Conservation (phyloP, 2,329 filamentous ascomycete species). For the Colletotrichum acutatum region DNA sequence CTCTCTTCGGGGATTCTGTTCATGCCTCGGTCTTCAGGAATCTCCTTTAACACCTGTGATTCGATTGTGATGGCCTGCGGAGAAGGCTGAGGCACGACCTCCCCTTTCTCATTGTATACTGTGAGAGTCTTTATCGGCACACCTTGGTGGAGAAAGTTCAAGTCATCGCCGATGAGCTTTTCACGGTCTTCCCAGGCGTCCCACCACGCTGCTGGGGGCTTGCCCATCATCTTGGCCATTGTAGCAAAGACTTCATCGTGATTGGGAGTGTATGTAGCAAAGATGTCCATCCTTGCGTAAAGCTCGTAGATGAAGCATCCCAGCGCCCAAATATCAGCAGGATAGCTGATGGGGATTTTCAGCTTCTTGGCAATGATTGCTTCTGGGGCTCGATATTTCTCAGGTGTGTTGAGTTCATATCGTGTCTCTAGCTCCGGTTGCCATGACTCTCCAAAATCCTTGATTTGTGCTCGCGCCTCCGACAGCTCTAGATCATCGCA, state of each 20-base stretch:
- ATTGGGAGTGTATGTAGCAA: neutral
- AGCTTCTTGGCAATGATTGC: neutral
- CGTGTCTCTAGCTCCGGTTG: neutral
- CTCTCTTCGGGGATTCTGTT: neutral
- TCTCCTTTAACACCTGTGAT: neutral
- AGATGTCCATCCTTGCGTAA: neutral
- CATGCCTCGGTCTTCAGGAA: neutral
- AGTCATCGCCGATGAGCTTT: neutral
- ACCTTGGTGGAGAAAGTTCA: too few species aligned
- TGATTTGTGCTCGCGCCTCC: neutral
- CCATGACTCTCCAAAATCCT: neutral
- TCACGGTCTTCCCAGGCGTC: neutral
- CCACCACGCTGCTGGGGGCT: neutral
- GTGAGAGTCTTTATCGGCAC: too few species aligned
- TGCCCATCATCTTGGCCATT: neutral
- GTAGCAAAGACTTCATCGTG: neutral
- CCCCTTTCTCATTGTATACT: too few species aligned
- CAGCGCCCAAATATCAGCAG: neutral
- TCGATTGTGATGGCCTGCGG: too few species aligned
- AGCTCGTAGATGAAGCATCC: neutral
- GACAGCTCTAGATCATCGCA: neutral
- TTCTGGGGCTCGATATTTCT: neutral
- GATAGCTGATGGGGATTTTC: neutral
- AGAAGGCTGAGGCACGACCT: too few species aligned
- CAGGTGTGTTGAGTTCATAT: neutral